Base-by-base conservation (phyloP, 129 eudicot genomes). In the Pittosporum tobira region DNA sequence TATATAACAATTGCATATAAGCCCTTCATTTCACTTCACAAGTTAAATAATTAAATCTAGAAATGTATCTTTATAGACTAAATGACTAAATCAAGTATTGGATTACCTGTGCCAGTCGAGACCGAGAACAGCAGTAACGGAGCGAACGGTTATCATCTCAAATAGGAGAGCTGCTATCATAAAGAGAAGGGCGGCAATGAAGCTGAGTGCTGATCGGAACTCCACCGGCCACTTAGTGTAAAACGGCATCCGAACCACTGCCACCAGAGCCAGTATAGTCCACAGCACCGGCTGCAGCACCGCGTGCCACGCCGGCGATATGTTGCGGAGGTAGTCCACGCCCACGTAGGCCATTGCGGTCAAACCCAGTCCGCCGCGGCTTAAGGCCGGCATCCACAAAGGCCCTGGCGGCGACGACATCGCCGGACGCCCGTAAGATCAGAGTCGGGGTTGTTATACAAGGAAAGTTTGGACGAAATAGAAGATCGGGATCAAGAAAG, bases 51-150 rank as follows among this genome's bases (percentile, higher is more conserved):
- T n/a, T n/a, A n/a, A n/a, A n/a, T n/a, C n/a, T n/a, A n/a, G n/a
- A n/a, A n/a, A n/a, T n/a, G n/a, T n/a, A n/a, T n/a, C n/a, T n/a
- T n/a, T n/a, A n/a, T n/a, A n/a, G n/a, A n/a, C n/a, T n/a, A n/a
- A n/a, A n/a, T n/a, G n/a, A n/a, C n/a, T n/a, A n/a, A n/a, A n/a
- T n/a, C n/a, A n/a, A n/a, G n/a, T n/a, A n/a, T n/a, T n/a, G n/a
- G n/a, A 11, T 14, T 83, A 93, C 99, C 76, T 40, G 75, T 93
- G 96, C 99, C 99, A 93, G 58, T 61, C 71, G 46, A 84, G 96
- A 50, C 99, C 99, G 21, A 87, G 94, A 19, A 93, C 84, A 48
- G 94, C 99, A 8, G 99, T 87, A n/a, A 87, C 96, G 16, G 86
- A 93, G n/a, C 99, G 94, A 31, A 93, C 96, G 22, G 99, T 81